phyloP scores from a whole-genome alignment of 352 stramenopile species.

The Saprolegnia diclina region DNA sequence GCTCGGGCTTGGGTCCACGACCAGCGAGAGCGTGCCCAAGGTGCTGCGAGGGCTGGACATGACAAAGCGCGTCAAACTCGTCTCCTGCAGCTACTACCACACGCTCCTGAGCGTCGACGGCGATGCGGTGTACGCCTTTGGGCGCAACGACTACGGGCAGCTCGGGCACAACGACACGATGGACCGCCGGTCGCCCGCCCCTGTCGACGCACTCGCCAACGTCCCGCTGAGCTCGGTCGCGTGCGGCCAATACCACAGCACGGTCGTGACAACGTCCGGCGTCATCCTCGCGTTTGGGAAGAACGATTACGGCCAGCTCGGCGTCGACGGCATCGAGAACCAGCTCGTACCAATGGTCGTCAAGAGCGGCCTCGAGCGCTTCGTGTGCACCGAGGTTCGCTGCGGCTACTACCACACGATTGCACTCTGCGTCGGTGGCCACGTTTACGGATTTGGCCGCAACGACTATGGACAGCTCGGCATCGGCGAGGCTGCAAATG shows the following conservation, averaged over 20 bases:
- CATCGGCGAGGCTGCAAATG: constrained; percentile 50
- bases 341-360: constrained; percentile 55
- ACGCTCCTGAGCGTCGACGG: constrained; percentile 73
- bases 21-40: constrained; percentile 77
- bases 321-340: constrained; percentile 67
- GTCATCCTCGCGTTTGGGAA: constrained; percentile 86
- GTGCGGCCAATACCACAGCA: constrained; percentile 90
- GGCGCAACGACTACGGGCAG: constrained; percentile 91
- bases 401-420: constrained; percentile 92
- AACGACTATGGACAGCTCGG: constrained; percentile 94
- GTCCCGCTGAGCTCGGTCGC: constrained; percentile 67
- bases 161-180: constrained; percentile 84
- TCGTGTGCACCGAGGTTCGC: constrained; percentile 53
- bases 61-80: constrained; percentile 50
- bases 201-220: constrained; percentile 52
- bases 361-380: constrained; percentile 38
- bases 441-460: constrained; percentile 83
- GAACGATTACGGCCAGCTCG: constrained; percentile 92
- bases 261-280: constrained; percentile 61
- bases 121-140: constrained; percentile 76
- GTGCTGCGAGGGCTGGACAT: constrained; percentile 68
- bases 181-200: constrained; percentile 80
- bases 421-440: constrained; percentile 54
- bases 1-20: constrained; percentile 86
- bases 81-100: constrained; percentile 93